These are phyloP conservation scores for Rhodocollybia butyracea DNA, from an alignment of 768 basidiomycete species.

Conservation along the genomic window DNA sequence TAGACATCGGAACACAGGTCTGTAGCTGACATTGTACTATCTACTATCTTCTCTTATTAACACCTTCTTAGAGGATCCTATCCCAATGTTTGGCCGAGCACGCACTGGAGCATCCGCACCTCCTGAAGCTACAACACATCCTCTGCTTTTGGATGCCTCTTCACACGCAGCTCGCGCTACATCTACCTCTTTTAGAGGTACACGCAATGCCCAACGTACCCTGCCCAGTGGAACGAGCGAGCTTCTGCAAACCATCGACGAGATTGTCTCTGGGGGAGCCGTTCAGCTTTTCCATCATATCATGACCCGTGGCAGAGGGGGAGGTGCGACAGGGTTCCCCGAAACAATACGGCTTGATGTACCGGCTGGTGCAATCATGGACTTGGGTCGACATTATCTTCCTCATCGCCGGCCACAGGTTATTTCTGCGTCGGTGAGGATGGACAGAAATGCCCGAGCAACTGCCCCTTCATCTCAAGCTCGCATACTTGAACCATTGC, in stretches of 20 bases:
- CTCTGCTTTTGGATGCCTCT: slow-evolving; percentile 70
- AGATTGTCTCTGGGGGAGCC: slow-evolving; percentile 77
- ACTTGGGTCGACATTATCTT: slow-evolving; percentile 52
- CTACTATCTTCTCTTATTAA: background rate
- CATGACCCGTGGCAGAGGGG: slow-evolving; percentile 56
- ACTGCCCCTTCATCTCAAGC: slow-evolving; percentile 36
- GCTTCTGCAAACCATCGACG: slow-evolving; percentile 74
- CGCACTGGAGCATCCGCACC: slow-evolving; percentile 48
- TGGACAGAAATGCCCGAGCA: slow-evolving; percentile 51
- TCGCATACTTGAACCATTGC: slow-evolving; percentile 72
- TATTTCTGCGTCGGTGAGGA: slow-evolving; percentile 55
- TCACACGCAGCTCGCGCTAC: slow-evolving; percentile 40
- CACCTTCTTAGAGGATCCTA: slow-evolving; percentile 42
- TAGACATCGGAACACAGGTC: slow-evolving; percentile 50
- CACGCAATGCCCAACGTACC: slow-evolving; percentile 57
- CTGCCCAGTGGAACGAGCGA: slow-evolving; percentile 50
- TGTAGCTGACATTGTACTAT: slow-evolving; percentile 16
- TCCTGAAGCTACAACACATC: slow-evolving; percentile 77
- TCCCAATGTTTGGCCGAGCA: slow-evolving; percentile 62
- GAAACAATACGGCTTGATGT: slow-evolving; percentile 80
- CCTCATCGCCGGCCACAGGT: slow-evolving; percentile 44
- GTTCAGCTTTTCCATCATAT: slow-evolving; percentile 84
- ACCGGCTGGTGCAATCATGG: slow-evolving; percentile 59
- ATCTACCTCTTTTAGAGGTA: slow-evolving; percentile 40
- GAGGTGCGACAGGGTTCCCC: slow-evolving; percentile 31